Percentiles rank a stretch among this genome's conserved stretches.
Conservation (phyloP, 2,329 filamentous ascomycete genomes). For the Xylariaceae sp. region DNA sequence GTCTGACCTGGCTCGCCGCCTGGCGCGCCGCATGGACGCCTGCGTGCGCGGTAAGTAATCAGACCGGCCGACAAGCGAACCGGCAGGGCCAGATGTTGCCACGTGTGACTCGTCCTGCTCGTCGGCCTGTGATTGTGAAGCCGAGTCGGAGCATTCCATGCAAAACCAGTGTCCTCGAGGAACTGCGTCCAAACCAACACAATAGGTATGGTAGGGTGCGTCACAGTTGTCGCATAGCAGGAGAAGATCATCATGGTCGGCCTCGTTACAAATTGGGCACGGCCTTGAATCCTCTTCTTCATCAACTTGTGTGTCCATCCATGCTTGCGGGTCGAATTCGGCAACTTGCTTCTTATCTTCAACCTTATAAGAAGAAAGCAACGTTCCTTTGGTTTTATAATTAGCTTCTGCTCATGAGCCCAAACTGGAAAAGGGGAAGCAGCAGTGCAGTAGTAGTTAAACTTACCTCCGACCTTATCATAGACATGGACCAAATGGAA, state of each 20-base stretch:
- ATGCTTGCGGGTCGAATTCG: conserved; percentile 75
- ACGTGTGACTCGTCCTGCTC: conserved; percentile 31
- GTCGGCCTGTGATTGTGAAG: conserved; percentile 42
- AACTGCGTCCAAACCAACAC: conserved; percentile 73
- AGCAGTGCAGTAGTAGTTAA: conserved; percentile 41
- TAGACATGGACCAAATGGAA: conserved; percentile 89
- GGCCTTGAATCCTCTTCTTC: conserved; percentile 65
- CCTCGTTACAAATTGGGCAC: conserved; percentile 77
- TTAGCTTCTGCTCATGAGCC: too few relatives aligned
- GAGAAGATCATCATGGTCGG: conserved; percentile 76
- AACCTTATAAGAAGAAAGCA: conserved; percentile 57
- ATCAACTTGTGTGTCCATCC: conserved; percentile 67
- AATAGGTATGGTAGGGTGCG: conserved; percentile 85
- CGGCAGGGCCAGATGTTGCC: conserved; percentile 14
- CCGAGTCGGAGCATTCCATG: conserved; percentile 58
- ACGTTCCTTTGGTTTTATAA: conserved; percentile 41
- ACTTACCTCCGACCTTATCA: conserved; percentile 72
- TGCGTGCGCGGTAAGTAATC: conserved; percentile 50
- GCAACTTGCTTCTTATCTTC: conserved; percentile 84
- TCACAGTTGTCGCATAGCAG: conserved; percentile 91
- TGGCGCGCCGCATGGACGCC: conserved; percentile 50
- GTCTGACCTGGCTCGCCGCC: conserved; percentile 62
- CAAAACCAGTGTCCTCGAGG: conserved; percentile 86
- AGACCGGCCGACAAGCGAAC: conserved; percentile 26
- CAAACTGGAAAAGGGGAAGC: conserved; percentile 57